These are phyloP conservation scores for Penicillium carneum DNA, from an alignment of 2,329 filamentous ascomycete species.

Conservation along the genomic window DNA sequence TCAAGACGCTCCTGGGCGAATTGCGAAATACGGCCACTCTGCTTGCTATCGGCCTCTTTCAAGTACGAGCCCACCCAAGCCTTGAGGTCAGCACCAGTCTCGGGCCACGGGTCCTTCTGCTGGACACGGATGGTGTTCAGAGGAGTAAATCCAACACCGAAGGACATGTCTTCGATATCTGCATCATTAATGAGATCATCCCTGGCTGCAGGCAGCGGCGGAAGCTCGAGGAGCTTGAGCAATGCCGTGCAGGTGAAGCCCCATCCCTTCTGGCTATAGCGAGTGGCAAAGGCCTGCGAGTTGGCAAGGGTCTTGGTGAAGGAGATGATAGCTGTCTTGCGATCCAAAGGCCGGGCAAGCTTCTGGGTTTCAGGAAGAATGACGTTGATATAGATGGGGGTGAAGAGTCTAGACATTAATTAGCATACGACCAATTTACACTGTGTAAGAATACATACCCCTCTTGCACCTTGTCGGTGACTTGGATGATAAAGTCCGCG, in stretches of 20 bases:
- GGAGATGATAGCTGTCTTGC: slow-evolving; percentile 91
- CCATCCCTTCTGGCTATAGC: slow-evolving; percentile 84
- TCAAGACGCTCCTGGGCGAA: slow-evolving; percentile 76
- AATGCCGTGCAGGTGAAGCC: slow-evolving; percentile 86
- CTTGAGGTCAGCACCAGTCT: slow-evolving; percentile 78
- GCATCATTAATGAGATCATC: slow-evolving; percentile 83
- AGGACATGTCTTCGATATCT: slow-evolving; percentile 92
- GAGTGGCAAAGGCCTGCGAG: slow-evolving; percentile 80
- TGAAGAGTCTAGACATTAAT: slow-evolving; percentile 67
- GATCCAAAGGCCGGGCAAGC: slow-evolving; percentile 83
- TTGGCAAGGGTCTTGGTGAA: slow-evolving; percentile 91
- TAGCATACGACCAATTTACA: slow-evolving; percentile 19
- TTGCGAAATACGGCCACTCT: slow-evolving; percentile 71
- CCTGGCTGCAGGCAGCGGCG: slow-evolving; percentile 73
- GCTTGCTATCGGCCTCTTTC: slow-evolving; percentile 76
- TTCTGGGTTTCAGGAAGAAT: slow-evolving; percentile 90
- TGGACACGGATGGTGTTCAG: slow-evolving; percentile 86
- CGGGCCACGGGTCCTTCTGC: slow-evolving; percentile 80
- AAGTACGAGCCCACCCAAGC: slow-evolving; percentile 83
- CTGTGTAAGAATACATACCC: slow-evolving; percentile 54
- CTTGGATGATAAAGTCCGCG: slow-evolving; percentile 86
- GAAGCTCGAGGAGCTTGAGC: slow-evolving; percentile 86
- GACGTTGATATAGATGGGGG: slow-evolving; percentile 82
- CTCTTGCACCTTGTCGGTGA: slow-evolving; percentile 81
- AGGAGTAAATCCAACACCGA: slow-evolving; percentile 91